Conservation (phyloP, 225 moss, liverwort and hornwort genomes). For the Bryoerythrophyllum caledonicum region DNA sequence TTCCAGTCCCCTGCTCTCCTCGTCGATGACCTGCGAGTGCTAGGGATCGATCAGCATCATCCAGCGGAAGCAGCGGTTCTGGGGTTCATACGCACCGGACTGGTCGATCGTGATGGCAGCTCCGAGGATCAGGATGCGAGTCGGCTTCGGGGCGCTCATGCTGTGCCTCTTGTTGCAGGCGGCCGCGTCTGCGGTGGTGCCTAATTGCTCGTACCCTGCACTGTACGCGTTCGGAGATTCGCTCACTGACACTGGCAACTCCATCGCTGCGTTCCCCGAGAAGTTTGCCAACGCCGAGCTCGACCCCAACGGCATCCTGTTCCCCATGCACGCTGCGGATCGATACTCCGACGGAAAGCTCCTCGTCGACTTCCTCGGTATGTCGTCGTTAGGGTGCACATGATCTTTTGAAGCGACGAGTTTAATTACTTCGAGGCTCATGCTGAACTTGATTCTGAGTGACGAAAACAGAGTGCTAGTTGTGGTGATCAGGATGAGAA, state of each 20-base stretch:
- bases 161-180: not conserved
- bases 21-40: too few relatives aligned
- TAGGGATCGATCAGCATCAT: too few relatives aligned
- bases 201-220: constrained; percentile 29
- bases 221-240: constrained; percentile 35
- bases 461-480: not conserved
- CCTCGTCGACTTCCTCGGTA: constrained; percentile 28
- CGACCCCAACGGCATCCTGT: constrained; percentile 11
- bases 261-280: constrained; percentile 27
- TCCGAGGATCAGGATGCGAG: not conserved
- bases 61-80: too few relatives aligned
- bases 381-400: too few relatives aligned
- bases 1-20: too few relatives aligned
- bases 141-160: not conserved
- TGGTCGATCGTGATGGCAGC: not conserved
- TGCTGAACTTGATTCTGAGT: too few relatives aligned
- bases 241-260: constrained; percentile 27
- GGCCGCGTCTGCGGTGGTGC: too few relatives aligned
- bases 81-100: not conserved
- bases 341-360: constrained; percentile 31
- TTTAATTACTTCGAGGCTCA: too few relatives aligned
- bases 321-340: constrained; percentile 28
- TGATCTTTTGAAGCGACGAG: not conserved
- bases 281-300: constrained; percentile 13
- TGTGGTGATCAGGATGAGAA: not conserved